Conservation (phyloP, 352 stramenopile genomes). For the Lagenidium giganteum region DNA sequence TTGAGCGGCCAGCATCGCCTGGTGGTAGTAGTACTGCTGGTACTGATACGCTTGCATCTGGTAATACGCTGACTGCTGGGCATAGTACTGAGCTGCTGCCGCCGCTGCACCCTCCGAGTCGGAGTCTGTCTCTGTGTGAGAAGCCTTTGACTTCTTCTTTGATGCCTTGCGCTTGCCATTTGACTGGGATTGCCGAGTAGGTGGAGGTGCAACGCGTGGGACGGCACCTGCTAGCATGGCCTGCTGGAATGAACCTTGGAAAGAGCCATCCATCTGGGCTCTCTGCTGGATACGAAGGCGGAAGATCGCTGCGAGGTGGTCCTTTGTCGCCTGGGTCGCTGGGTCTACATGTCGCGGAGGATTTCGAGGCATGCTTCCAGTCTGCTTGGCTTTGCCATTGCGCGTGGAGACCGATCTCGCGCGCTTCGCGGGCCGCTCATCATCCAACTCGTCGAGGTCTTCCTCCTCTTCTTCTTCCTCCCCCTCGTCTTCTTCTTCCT, state of each 20-base stretch:
- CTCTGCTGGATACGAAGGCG: conserved; percentile 45
- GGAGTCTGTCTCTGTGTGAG: too few species aligned
- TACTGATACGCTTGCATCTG: conserved; percentile 40
- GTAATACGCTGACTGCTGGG: conserved; percentile 26
- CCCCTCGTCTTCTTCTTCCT: conserved; percentile 17
- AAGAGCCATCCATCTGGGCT: conserved; percentile 19
- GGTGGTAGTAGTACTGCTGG: conserved; percentile 65
- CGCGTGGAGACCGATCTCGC: background rate
- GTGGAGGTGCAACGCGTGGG: background rate
- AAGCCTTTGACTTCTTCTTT: conserved; percentile 18
- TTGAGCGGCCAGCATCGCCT: conserved; percentile 38
- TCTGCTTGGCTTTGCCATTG: conserved; percentile 6
- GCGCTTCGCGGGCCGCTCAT: conserved; percentile 1
- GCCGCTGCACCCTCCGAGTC: conserved; percentile 1
- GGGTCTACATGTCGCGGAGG: conserved; percentile 12
- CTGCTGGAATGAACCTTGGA: conserved; percentile 16
- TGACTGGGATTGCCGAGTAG: background rate
- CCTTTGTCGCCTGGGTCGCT: conserved; percentile 20
- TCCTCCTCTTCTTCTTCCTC: conserved; percentile 17
- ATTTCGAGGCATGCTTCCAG: background rate
- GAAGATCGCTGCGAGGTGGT: conserved; percentile 64
- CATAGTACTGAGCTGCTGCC: conserved; percentile 10
- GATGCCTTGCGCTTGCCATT: background rate
- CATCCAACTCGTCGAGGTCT: conserved; percentile 4
- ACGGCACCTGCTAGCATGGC: conserved; percentile 2